A percentile compares a stretch with the other conserved stretches of the same genome.
Conservation (phyloP, 495 filamentous ascomycete genomes). For the Talaromyces liani region DNA sequence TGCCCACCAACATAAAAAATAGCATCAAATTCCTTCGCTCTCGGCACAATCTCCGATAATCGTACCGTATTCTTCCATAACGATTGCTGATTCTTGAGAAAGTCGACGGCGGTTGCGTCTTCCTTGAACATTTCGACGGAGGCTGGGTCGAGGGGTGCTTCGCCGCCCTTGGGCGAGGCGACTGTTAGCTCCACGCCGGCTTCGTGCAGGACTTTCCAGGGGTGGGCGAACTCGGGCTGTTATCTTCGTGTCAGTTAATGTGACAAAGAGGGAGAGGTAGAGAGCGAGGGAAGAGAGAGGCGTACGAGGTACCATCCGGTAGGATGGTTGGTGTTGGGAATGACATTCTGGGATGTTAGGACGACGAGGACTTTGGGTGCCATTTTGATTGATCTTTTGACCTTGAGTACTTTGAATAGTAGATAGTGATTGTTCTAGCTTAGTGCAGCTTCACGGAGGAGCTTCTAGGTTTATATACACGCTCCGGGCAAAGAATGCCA, state of each 20-base stretch:
- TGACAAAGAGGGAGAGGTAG: not conserved
- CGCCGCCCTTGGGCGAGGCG: conserved; percentile 62
- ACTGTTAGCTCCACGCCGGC: conserved; percentile 45
- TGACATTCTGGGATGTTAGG: conserved; percentile 52
- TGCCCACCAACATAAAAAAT: conserved; percentile 72
- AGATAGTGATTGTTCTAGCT: not conserved
- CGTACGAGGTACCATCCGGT: conserved; percentile 64
- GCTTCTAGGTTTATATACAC: not conserved
- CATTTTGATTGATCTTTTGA: conserved; percentile 13
- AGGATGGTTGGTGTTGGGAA: conserved; percentile 42
- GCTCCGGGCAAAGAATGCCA: not conserved
- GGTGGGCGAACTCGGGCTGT: conserved; percentile 67
- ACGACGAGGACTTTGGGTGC: conserved; percentile 59
- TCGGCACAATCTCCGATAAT: conserved; percentile 42
- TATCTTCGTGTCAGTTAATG: not conserved
- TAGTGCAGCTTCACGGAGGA: not conserved
- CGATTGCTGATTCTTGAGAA: conserved; percentile 42
- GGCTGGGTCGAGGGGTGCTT: conserved; percentile 56
- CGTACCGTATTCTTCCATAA: conserved; percentile 59
- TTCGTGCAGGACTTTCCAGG: conserved; percentile 51
- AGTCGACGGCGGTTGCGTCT: conserved; percentile 44
- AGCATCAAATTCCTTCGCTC: conserved; percentile 55
- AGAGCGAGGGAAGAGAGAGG: not conserved
- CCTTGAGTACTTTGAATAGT: not conserved
- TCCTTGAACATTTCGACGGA: conserved; percentile 55